These are phyloP conservation scores for Penicillium sp. DNA, from an alignment of 2,329 filamentous ascomycete genomes.

Conservation along the genomic window DNA sequence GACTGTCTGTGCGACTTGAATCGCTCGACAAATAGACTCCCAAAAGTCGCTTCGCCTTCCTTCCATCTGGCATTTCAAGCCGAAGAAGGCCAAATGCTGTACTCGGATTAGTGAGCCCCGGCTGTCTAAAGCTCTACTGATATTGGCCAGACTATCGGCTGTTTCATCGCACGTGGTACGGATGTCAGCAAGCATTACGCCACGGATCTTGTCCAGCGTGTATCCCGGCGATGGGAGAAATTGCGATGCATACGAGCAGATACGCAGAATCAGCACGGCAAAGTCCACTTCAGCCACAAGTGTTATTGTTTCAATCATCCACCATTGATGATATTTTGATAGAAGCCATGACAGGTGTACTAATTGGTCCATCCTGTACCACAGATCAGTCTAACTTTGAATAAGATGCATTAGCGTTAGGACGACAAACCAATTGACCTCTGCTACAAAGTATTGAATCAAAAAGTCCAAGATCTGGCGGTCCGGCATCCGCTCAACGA, in stretches of 20 bases:
- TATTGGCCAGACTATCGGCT: not conserved
- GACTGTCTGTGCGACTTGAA: not conserved
- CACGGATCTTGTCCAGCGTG: not conserved
- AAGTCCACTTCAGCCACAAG: not conserved
- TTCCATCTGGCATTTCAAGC: not conserved
- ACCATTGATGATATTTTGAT: slow-evolving; percentile 1
- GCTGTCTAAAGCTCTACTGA: not conserved
- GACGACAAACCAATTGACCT: not conserved
- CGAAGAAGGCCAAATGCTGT: not conserved
- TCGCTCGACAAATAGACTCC: not conserved
- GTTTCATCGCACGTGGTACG: not conserved
- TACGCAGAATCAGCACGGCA: not conserved
- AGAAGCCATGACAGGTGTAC: not conserved
- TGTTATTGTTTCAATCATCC: not conserved
- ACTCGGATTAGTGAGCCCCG: not conserved
- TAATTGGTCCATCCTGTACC: not conserved
- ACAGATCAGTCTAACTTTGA: no score
- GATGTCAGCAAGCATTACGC: not conserved
- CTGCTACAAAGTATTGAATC: not conserved
- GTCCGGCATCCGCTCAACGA: not conserved
- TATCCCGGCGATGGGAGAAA: not conserved
- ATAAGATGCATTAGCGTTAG: no score
- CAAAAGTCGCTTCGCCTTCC: not conserved
- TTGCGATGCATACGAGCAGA: not conserved
- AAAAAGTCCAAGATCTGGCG: not conserved